Base-by-base conservation (phyloP, 306 rosid genomes). In the Cucurbita moschata region DNA sequence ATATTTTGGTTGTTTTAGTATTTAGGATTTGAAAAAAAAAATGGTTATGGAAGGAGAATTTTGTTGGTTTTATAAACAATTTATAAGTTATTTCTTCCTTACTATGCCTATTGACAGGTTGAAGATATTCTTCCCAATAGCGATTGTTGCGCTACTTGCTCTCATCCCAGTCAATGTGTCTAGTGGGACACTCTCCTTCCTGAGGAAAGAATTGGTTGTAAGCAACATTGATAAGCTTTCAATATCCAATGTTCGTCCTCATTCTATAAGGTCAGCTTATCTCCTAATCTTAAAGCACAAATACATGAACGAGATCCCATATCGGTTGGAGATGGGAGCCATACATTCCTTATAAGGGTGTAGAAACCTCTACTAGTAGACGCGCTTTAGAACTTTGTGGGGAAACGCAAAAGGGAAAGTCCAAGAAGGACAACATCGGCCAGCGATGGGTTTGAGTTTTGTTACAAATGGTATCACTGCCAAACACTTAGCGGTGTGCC, bases 151-250 rank as follows among this genome's bases (percentile, higher is more conserved):
- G n/a, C 97, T 94, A 63, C 86, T 91, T 75, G 68, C 91, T 66
- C 96, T 94, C 71, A 89, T 94, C 73, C 97, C 97, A 42, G 99
- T 94, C 75, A 94, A 94, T 85, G 91, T 88, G 13, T 94, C 96
- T 39, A 89, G 92, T 80, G 99, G 96, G 73, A 82, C 96, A 65
- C 69, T 94, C 23, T 80, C 79, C 80, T 94, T 91, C 91, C 82
- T 91, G 10, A 83, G 67, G 86, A 91, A 66, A 78, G 99, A 94
- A 66, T 77, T 94, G 88, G 99, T 94, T 39, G 79, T 85, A 78
- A 91, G 96, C 75, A 86, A 94, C 54, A 94, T 94, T 8, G 99
- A 94, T 80, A 94, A 87, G 83, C 97, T 94, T 66, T 94, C 99
- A 23, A 91, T 94, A 83, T 91, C 97, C 16, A 94, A 94, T 82